These are phyloP conservation scores for Anthracocystis walkeri DNA, from an alignment of 1,284 basidiomycete species.

Conservation along the genomic window DNA sequence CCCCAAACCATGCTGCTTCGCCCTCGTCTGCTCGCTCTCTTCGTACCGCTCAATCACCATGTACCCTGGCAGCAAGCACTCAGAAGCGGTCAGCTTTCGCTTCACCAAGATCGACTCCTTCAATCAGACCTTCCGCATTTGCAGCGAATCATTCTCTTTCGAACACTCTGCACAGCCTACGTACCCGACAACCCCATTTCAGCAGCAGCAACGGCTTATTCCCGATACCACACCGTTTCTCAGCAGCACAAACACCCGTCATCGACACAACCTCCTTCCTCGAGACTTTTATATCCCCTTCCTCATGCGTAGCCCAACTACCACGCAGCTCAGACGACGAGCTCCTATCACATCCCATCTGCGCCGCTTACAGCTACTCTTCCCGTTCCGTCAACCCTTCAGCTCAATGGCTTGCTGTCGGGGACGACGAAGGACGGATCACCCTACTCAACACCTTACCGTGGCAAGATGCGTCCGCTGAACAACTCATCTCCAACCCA, in stretches of 20 bases:
- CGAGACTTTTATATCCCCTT: constrained; percentile 46
- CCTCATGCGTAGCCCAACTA: constrained; percentile 21
- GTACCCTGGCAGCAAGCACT: constrained; percentile 8
- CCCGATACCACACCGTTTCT: background rate
- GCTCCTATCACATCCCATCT: constrained; percentile 50
- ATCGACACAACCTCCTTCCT: constrained; percentile 35
- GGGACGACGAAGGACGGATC: constrained; percentile 66
- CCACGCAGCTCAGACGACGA: constrained; percentile 23
- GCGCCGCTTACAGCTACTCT: constrained; percentile 57
- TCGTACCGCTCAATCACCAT: background rate
- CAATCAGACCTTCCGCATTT: constrained; percentile 17
- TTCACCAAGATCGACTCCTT: background rate
- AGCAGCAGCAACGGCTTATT: constrained; percentile 7
- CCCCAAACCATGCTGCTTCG: background rate
- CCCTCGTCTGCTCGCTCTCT: constrained; percentile 3
- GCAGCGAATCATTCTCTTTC: constrained; percentile 1
- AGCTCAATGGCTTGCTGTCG: constrained; percentile 65
- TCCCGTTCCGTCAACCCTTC: constrained; percentile 44
- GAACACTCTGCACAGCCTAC: constrained; percentile 14
- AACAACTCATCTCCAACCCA: constrained; percentile 14
- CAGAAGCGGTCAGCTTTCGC: constrained; percentile 2
- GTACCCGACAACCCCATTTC: constrained; percentile 13
- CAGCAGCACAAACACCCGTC: constrained; percentile 7
- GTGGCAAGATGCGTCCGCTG: constrained; percentile 28
- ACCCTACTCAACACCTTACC: constrained; percentile 60